Conservation (phyloP, 345 rosid genomes). For the Rhizophora apiculata region DNA sequence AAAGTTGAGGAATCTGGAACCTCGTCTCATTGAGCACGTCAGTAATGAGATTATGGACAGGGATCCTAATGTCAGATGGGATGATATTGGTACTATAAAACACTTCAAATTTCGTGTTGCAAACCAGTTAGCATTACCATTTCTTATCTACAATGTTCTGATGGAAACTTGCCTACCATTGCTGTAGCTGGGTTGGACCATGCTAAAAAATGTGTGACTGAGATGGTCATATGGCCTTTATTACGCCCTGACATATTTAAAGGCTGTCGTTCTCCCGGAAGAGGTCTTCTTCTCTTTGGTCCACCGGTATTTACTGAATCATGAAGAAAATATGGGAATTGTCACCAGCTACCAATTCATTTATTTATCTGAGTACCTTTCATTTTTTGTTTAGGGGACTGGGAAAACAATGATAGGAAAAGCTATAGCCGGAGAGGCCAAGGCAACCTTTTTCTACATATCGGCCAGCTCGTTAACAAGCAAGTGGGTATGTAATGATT, state of each 20-base stretch:
- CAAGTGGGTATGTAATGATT: conserved; percentile 73
- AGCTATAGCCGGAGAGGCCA: conserved; percentile 99
- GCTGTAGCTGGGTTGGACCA: conserved; percentile 92
- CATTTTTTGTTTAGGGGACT: conserved; percentile 60
- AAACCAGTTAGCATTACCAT: background rate
- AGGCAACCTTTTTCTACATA: conserved; percentile 96
- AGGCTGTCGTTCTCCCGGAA: conserved; percentile 99
- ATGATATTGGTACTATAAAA: conserved; percentile 74
- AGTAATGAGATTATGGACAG: conserved; percentile 98
- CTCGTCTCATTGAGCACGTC: conserved; percentile 91
- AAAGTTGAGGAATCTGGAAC: conserved; percentile 89
- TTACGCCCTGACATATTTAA: conserved; percentile 90
- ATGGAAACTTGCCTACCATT: conserved; percentile 23
- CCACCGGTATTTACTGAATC: conserved; percentile 68
- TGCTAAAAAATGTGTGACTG: conserved; percentile 97
- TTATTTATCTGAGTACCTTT: conserved; percentile 13
- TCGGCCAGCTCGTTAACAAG: conserved; percentile 99
- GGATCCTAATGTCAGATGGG: conserved; percentile 95
- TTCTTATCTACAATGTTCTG: conserved; percentile 15
- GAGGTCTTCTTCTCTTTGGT: conserved; percentile 97
- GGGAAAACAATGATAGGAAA: conserved; percentile 99
- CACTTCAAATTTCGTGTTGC: conserved; percentile 15
- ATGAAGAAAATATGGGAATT: conserved; percentile 14
- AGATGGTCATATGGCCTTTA: conserved; percentile 99
- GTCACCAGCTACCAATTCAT: conserved; percentile 12